Evolutionary conservation across 169 alveolate genomes (phyloP), one percentile per base, ranked within the genome.

Genomic region (Cryptosporidium sp.): DNA sequence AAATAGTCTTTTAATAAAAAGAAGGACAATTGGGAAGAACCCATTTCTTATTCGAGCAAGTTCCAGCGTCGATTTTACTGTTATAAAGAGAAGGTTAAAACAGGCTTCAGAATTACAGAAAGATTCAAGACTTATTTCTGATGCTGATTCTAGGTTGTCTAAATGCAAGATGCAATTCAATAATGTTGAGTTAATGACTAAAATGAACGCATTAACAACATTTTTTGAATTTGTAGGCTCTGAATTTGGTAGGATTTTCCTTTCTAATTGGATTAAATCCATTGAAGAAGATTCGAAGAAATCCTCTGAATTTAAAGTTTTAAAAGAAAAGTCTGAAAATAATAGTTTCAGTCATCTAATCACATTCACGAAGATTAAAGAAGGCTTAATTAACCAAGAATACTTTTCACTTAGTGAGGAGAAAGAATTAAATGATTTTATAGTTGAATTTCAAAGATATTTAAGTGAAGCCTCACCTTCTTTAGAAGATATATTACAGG

Each of bases 141-240:
- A 80, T 21, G 89, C 89, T 29, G 89, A 80, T 80, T 48, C 35
- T 10, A 61, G 52, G 60, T 14, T 80, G 42, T 12, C 68, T 58
- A 4, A 21, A 3, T 12, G 35, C 9, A 48, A 70, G 7, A 14
- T 39, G 16, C 8, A 29, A 8, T 1, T 29, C 42, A 26, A 60
- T 23, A 39, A 65, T 1, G 21, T 8, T 26, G 35, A 62, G 33
- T 60, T 65, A 62, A 18, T 48, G 39, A 18, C 39, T 14, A 31
- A 29, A 16, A 45, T 48, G 37, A 35, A 45, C 16, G 12, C 61
- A 3, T 42, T 80, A 29, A 29, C 37, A 9, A 42, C 31, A 37
- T 45, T 39, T 21, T 26, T n/a, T 3, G 84, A 70, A 26, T 23
- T 48, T 23, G 3, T 44, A 0, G 26, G n/a, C 26, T 70, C 67